These are phyloP conservation scores for Trichomonas gallinae DNA, from an alignment of 208 protist species.

Conservation along the genomic window DNA sequence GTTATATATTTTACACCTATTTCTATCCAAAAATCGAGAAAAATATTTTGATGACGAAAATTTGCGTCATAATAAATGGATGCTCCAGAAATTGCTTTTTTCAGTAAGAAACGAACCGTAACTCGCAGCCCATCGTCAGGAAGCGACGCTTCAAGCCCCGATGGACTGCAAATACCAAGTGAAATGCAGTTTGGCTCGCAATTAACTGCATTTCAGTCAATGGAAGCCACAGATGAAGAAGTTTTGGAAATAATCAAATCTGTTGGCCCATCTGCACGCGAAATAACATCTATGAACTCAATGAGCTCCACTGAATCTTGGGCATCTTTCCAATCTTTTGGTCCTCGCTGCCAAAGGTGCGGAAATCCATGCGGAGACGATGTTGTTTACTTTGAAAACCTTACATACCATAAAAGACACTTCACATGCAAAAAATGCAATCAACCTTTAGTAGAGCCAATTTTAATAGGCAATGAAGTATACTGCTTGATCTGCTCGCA, in stretches of 20 bases:
- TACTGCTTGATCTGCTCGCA: not conserved
- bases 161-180: not conserved
- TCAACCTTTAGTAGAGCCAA: not conserved
- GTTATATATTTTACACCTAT: no score
- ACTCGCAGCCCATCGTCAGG: not conserved
- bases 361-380: not conserved
- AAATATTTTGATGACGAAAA: not conserved
- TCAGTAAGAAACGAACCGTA: not conserved
- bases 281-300: not conserved
- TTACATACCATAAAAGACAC: not conserved
- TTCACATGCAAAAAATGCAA: conserved; percentile 7
- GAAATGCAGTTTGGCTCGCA: not conserved
- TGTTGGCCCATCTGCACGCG: not conserved
- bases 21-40: no score
- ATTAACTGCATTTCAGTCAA: not conserved
- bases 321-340: not conserved
- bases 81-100: not conserved
- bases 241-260: not conserved
- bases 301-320: not conserved
- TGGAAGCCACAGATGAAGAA: not conserved
- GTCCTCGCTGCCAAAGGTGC: not conserved
- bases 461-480: not conserved
- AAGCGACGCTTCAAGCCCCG: not conserved
- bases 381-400: not conserved
- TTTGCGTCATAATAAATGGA: not conserved